phyloP scores from a whole-genome alignment of 2,329 filamentous ascomycete genomes.

The Colletotrichum phormii region DNA sequence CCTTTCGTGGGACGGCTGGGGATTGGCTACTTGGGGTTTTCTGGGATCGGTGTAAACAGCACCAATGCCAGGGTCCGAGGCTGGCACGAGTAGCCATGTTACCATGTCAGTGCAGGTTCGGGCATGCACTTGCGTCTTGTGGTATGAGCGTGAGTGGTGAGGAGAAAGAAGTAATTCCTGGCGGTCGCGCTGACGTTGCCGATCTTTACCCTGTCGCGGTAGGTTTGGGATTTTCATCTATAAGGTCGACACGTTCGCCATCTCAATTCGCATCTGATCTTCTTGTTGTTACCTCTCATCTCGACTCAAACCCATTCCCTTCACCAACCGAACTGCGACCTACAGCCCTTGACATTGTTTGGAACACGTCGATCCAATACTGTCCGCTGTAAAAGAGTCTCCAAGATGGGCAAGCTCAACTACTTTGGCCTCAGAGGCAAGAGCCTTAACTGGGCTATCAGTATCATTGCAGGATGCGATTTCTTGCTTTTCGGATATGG shows the following conservation, averaged over 20 bases:
- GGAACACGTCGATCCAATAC: conserved; percentile 6
- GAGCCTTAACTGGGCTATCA: conserved; percentile 75
- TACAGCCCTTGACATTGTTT: conserved; percentile 21
- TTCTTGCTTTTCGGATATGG: conserved; percentile 73
- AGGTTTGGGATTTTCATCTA: conserved; percentile 27
- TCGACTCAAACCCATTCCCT: neutral
- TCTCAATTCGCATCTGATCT: neutral
- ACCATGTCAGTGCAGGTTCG: neutral
- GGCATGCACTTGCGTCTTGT: conserved; percentile 17
- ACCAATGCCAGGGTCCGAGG: conserved; percentile 25
- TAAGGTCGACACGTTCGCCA: conserved; percentile 30
- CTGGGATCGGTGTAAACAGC: conserved; percentile 34
- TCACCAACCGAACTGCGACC: neutral
- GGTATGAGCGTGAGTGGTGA: conserved; percentile 10
- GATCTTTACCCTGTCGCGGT: conserved; percentile 26
- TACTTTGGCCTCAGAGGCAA: conserved; percentile 76
- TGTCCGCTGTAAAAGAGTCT: conserved; percentile 28
- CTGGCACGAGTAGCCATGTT: conserved; percentile 26
- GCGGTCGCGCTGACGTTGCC: conserved; percentile 29
- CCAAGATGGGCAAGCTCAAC: conserved; percentile 40
- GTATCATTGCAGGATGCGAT: conserved; percentile 78
- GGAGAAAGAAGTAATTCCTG: conserved; percentile 1
- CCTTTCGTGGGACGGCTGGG: conserved; percentile 24
- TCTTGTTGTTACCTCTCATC: conserved; percentile 3
- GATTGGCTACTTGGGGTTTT: conserved; percentile 29